These are phyloP conservation scores for Pseudognaphalium luteoalbum DNA, from an alignment of 129 eudicot genomes.

Conservation along the genomic window DNA sequence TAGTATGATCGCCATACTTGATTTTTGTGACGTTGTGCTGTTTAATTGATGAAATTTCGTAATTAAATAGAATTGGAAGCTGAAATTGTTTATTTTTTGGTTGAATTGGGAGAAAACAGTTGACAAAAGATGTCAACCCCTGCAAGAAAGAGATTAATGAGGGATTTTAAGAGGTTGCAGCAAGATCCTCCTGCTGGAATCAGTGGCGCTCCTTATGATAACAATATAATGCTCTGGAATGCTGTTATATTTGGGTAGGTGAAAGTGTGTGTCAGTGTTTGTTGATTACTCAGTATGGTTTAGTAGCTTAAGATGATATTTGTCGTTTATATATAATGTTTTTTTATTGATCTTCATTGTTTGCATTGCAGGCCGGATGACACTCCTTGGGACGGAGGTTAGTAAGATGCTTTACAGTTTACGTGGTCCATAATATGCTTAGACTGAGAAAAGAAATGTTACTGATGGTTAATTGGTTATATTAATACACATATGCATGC, in stretches of 20 bases:
- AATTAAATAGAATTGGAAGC: constrained; percentile 2
- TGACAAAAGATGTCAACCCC: constrained; percentile 70
- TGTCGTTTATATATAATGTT: constrained; percentile 6
- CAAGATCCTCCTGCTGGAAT: constrained; percentile 93
- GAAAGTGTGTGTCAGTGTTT: constrained; percentile 1
- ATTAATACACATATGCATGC: neutral
- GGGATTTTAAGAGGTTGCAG: constrained; percentile 85
- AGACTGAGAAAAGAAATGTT: neutral
- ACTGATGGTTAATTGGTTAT: too few species aligned
- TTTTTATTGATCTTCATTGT: constrained; percentile 1
- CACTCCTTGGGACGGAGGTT: constrained; percentile 92
- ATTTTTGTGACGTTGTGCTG: neutral
- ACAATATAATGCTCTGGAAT: constrained; percentile 91
- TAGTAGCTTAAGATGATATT: constrained; percentile 9
- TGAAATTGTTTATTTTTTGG: constrained; percentile 27
- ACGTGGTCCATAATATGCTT: neutral
- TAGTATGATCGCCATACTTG: constrained; percentile 14
- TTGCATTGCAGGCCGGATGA: constrained; percentile 74
- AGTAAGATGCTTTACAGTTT: constrained; percentile 20
- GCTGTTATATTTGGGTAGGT: constrained; percentile 86
- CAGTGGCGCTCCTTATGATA: constrained; percentile 88
- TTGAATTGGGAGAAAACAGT: constrained; percentile 34
- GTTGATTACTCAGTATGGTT: neutral
- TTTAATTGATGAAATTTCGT: neutral
- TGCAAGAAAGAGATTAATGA: constrained; percentile 85